phyloP scores from a whole-genome alignment of 2,329 filamentous ascomycete species.

The Xylaria hypoxylon region DNA sequence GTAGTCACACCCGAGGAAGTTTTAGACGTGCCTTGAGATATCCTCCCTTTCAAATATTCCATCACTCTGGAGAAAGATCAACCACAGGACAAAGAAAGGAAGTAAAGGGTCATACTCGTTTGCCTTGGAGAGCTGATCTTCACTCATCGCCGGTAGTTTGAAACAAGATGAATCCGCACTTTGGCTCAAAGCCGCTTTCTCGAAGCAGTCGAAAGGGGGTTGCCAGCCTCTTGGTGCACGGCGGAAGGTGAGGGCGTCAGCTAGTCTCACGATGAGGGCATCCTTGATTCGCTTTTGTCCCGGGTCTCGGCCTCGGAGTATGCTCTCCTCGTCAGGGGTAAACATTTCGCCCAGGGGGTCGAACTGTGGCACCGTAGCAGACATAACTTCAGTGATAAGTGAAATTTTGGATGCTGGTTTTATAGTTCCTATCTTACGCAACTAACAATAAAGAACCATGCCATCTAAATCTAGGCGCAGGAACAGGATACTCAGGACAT shows the following conservation, averaged over 20 bases:
- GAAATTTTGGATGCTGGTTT: no score
- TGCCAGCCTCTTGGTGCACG: constrained; percentile 18
- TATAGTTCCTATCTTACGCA: not conserved
- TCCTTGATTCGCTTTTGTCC: not conserved
- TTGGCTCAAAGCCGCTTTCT: constrained; percentile 10
- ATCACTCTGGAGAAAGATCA: constrained; percentile 22
- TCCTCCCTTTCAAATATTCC: not conserved
- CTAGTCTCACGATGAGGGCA: constrained; percentile 25
- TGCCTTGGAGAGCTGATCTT: constrained; percentile 8
- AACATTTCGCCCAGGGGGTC: constrained; percentile 26
- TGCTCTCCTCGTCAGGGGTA: constrained; percentile 18
- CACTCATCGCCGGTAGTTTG: constrained; percentile 17
- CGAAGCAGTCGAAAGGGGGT: constrained; percentile 21
- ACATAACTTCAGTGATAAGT: not conserved
- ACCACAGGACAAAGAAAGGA: not conserved
- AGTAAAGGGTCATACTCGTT: constrained; percentile 8
- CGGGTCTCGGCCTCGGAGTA: constrained; percentile 21
- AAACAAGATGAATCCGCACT: not conserved
- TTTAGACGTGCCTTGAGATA: not conserved
- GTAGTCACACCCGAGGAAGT: constrained; percentile 5
- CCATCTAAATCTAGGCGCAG: not conserved
- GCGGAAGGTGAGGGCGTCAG: constrained; percentile 31
- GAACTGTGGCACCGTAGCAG: not conserved
- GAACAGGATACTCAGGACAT: not conserved
- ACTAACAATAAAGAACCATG: not conserved